These are phyloP conservation scores for Dispira parvispora DNA, from an alignment of 192 early-diverging fungal genomes.

Conservation along the genomic window DNA sequence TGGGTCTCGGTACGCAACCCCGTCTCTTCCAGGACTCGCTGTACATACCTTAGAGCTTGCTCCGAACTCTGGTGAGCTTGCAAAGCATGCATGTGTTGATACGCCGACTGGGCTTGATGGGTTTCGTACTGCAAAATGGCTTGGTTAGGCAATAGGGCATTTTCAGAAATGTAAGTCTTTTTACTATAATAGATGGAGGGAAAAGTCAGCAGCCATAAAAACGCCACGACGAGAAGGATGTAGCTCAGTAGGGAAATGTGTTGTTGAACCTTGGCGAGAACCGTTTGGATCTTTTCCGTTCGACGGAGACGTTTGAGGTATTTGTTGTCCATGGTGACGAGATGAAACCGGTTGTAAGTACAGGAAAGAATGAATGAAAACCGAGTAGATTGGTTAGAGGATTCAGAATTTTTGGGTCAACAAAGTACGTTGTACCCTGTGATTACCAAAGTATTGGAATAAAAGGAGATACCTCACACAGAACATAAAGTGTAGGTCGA, in stretches of 20 bases:
- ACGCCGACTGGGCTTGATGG: conserved; percentile 9
- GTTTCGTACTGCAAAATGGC: conserved; percentile 20
- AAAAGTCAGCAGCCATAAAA: conserved; percentile 44
- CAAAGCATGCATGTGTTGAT: not conserved
- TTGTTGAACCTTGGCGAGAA: not conserved
- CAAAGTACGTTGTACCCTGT: no score
- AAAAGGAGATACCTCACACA: no score
- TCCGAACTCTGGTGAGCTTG: not conserved
- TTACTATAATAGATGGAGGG: conserved; percentile 45
- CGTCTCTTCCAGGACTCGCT: conserved; percentile 12
- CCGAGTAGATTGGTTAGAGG: no score
- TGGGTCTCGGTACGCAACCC: conserved; percentile 26
- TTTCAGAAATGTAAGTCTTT: conserved; percentile 55
- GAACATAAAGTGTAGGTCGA: no score
- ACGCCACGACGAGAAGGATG: conserved; percentile 35
- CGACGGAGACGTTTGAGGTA: no score
- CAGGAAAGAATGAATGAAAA: no score
- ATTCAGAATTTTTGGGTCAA: no score
- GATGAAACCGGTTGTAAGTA: no score
- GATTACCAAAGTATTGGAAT: no score
- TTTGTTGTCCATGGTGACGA: no score
- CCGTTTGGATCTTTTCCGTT: no score
- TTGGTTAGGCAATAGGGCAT: conserved; percentile 55
- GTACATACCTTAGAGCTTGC: conserved; percentile 12
- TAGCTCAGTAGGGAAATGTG: conserved; percentile 20